Evolutionary conservation across 2,329 filamentous ascomycete species (phyloP).

Genomic region (Epicoccum nigrum): DNA sequence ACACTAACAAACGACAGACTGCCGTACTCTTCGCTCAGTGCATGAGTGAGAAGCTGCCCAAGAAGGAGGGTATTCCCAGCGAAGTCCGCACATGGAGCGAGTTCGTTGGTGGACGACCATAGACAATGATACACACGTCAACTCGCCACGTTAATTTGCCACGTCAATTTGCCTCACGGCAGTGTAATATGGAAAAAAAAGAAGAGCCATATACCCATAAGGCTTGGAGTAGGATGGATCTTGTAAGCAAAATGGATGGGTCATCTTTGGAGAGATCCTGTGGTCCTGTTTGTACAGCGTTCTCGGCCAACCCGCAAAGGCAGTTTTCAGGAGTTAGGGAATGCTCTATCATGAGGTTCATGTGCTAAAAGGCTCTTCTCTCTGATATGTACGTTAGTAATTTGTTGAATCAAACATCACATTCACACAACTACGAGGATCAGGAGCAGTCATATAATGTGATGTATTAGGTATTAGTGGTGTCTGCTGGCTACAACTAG

Average conservation of each 20-base stretch:
- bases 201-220: slow-evolving; percentile 13
- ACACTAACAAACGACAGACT: slow-evolving; percentile 64
- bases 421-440: background rate
- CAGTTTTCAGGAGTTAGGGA: slow-evolving; percentile 10
- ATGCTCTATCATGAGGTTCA: slow-evolving; percentile 8
- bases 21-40: slow-evolving; percentile 95
- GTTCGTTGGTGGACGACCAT: slow-evolving; percentile 71
- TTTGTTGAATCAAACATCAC: slow-evolving; percentile 4
- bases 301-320: slow-evolving; percentile 11
- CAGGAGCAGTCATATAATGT: too few species aligned
- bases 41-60: slow-evolving; percentile 95
- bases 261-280: slow-evolving; percentile 1
- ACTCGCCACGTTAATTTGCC: too few species aligned
- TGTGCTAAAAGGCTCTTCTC: slow-evolving; percentile 10
- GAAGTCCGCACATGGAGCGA: slow-evolving; percentile 96
- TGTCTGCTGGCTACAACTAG: too few species aligned
- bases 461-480: too few species aligned
- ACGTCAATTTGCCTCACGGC: slow-evolving; percentile 5
- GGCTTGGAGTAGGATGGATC: slow-evolving; percentile 10
- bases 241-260: background rate
- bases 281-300: slow-evolving; percentile 10
- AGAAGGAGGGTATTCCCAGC: slow-evolving; percentile 81
- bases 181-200: slow-evolving; percentile 3
- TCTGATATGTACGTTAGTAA: slow-evolving; percentile 16
- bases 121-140: slow-evolving; percentile 27